Percentiles rank a stretch among this genome's conserved stretches.
Evolutionary conservation across 352 stramenopile species (phyloP).

Genomic region (Phytophthora aleatoria): DNA sequence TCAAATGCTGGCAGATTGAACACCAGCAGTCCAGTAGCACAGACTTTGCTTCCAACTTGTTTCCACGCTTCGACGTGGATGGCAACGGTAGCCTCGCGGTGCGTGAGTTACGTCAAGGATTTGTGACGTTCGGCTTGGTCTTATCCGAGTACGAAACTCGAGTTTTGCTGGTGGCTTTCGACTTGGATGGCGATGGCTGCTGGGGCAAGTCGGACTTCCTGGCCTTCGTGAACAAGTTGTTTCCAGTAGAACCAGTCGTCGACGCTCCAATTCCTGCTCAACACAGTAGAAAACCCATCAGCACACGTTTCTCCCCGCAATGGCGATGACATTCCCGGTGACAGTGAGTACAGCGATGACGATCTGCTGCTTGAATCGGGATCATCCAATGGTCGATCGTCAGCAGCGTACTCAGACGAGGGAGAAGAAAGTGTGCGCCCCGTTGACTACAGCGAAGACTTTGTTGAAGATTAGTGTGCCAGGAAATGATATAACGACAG

Average conservation of each 20-base stretch:
- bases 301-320: neutral
- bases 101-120: conserved; percentile 56
- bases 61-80: conserved; percentile 60
- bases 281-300: neutral
- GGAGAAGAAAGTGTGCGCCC: conserved; percentile 11
- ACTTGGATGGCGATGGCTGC: conserved; percentile 55
- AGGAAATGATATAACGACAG: conserved; percentile 1
- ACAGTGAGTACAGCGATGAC: conserved; percentile 33
- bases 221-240: conserved; percentile 45
- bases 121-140: conserved; percentile 43
- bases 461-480: conserved; percentile 34
- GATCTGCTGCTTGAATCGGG: conserved; percentile 18
- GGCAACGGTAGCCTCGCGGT: conserved; percentile 62
- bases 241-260: conserved; percentile 24
- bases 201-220: conserved; percentile 60
- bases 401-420: conserved; percentile 24
- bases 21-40: conserved; percentile 8
- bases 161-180: conserved; percentile 57
- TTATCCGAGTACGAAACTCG: conserved; percentile 49
- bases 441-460: conserved; percentile 67
- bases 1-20: conserved; percentile 38
- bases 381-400: conserved; percentile 25
- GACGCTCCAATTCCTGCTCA: conserved; percentile 1
- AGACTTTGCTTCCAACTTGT: conserved; percentile 42
- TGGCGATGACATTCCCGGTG: neutral